Base-by-base conservation (phyloP, 192 early-diverging fungal species). In the Rhizophagus prolifer region DNA sequence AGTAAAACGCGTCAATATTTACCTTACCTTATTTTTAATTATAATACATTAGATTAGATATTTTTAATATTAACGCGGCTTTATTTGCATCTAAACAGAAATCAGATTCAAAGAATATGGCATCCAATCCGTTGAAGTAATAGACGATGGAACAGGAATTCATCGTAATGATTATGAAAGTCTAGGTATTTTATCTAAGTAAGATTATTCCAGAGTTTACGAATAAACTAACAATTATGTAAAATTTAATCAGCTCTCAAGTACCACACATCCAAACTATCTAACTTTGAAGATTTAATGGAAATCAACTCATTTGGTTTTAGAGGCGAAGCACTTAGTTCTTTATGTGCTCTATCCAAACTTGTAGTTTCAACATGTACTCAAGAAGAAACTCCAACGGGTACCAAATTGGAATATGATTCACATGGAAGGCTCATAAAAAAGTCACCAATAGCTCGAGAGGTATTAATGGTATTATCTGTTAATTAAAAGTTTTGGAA, bases 91-190 rank as follows among this genome's bases (percentile, higher is more conserved):
- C 13, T 34, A 59, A 60, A 23, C 81, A 81, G 96, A 95, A 46
- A 87, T 99, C 46, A 84, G 87, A 30, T 86, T 98, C 69, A 92
- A 91, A 70, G 91, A 96, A 64, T 83, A 88, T 83, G 97, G 94
- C 0, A 81, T 94, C 13, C 90, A 90, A 7, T 81, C 82, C 14
- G 85, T 98, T 41, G 88, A 89, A 14, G 94, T 98, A 7, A 82
- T 84, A 23, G 97, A 99, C 79, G 96, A 99, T 85, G 97, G 97
- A 1, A 75, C 81, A 28, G 97, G 97, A 4, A 94, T 99, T 70
- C 63, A 80, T 14, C 77, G 80, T 9, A 78, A 74, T 14, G 90
- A 95, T 79, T 90, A 89, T 71, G 85, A 84, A 28, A 80, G 84
- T 2, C 80, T 98, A 38, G 95, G 95, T 86, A 84, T 31, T 50